Evolutionary conservation across 2,329 filamentous ascomycete species (phyloP).

Genomic region (Cercospora brassicicola): DNA sequence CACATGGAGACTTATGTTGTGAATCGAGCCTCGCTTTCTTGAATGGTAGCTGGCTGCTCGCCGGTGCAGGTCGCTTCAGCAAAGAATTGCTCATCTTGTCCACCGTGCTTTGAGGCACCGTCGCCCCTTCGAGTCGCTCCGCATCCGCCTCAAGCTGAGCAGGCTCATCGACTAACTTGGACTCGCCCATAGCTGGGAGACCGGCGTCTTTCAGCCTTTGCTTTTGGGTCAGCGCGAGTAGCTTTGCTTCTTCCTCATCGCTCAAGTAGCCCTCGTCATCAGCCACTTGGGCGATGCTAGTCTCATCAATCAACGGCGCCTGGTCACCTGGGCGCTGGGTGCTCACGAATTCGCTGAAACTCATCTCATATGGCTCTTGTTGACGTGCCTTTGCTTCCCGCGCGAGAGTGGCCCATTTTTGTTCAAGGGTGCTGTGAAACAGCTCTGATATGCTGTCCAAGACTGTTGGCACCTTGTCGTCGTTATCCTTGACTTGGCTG

Average conservation of each 20-base stretch:
- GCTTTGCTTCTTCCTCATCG: slow-evolving; percentile 45
- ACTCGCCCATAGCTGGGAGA: slow-evolving; percentile 26
- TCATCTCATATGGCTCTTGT: slow-evolving; percentile 13
- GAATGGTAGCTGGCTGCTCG: slow-evolving; percentile 24
- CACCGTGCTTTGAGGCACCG: slow-evolving; percentile 14
- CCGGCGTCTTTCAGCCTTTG: slow-evolving; percentile 29
- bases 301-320: slow-evolving; percentile 65
- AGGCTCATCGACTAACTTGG: slow-evolving; percentile 23
- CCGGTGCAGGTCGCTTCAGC: slow-evolving; percentile 29
- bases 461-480: slow-evolving; percentile 66
- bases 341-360: background rate
- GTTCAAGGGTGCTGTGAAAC: slow-evolving; percentile 57
- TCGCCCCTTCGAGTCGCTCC: slow-evolving; percentile 20
- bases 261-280: slow-evolving; percentile 43
- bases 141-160: slow-evolving; percentile 27
- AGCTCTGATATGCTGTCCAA: slow-evolving; percentile 85
- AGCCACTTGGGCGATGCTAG: slow-evolving; percentile 54
- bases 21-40: slow-evolving; percentile 28
- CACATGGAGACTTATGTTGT: slow-evolving; percentile 6
- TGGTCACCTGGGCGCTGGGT: slow-evolving; percentile 11
- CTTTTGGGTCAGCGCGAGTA: slow-evolving; percentile 37
- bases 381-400: slow-evolving; percentile 17
- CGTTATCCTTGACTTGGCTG: slow-evolving; percentile 53
- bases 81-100: background rate
- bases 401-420: slow-evolving; percentile 9